Percentiles rank a stretch among this genome's conserved stretches.
Conservation (phyloP, 2,329 filamentous ascomycete genomes). For the Fusarium sp. region DNA sequence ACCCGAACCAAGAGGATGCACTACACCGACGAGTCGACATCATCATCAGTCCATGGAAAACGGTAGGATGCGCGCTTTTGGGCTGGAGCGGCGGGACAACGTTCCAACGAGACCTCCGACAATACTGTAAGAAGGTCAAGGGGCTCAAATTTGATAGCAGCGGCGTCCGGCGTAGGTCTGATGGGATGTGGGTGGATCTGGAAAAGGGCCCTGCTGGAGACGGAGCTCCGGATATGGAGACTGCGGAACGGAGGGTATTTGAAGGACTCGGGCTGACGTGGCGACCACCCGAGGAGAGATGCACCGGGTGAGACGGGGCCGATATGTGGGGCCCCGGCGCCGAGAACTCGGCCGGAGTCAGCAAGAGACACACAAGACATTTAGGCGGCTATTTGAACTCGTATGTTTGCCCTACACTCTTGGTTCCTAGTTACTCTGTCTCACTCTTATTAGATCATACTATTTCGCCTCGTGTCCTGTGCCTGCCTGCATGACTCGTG, state of each 20-base stretch:
- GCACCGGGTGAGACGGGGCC: slow-evolving; percentile 67
- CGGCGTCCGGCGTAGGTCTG: slow-evolving; percentile 76
- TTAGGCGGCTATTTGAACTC: neutral
- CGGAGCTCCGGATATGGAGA: slow-evolving; percentile 71
- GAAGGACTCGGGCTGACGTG: slow-evolving; percentile 78
- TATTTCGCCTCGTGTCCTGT: neutral
- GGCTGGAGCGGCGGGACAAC: slow-evolving; percentile 93
- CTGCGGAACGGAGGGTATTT: slow-evolving; percentile 86
- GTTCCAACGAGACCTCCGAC: slow-evolving; percentile 86
- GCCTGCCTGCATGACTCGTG: neutral
- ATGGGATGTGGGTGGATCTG: slow-evolving; percentile 79
- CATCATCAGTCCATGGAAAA: slow-evolving; percentile 89
- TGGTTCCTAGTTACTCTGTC: neutral
- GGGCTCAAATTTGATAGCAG: slow-evolving; percentile 92
- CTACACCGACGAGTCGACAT: slow-evolving; percentile 91
- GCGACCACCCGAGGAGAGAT: slow-evolving; percentile 74
- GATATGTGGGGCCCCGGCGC: neutral
- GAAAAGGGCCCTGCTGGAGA: slow-evolving; percentile 61
- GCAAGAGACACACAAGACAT: neutral
- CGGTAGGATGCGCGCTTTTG: slow-evolving; percentile 86
- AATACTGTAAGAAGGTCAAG: slow-evolving; percentile 80
- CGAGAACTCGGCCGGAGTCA: neutral
- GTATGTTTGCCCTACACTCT: neutral
- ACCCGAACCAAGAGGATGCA: slow-evolving; percentile 26
- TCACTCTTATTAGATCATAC: neutral